Evolutionary conservation across 1,284 basidiomycete species (phyloP).

Genomic region (Mycosarcoma maydis): DNA sequence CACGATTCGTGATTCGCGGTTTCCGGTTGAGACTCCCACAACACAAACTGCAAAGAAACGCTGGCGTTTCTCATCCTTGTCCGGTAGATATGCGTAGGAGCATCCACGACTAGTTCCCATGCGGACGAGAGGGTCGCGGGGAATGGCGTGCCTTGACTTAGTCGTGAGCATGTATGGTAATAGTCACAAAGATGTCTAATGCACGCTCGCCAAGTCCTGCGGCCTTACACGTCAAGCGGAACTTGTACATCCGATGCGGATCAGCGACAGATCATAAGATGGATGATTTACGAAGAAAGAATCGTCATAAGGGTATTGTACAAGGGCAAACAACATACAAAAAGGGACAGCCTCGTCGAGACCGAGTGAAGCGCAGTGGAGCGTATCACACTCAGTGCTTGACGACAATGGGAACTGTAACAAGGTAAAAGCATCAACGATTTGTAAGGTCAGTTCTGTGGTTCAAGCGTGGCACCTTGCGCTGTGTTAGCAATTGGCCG

Average conservation of each 20-base stretch:
- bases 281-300: conserved; percentile 11
- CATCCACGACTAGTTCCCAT: no score
- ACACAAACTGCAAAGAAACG: no score
- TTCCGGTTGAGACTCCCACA: no score
- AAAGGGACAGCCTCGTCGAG: conserved; percentile 4
- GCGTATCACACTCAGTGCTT: conserved; percentile 36
- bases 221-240: no score
- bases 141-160: no score
- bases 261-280: background rate
- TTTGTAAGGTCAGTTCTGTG: background rate
- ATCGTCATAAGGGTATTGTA: conserved; percentile 31
- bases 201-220: no score
- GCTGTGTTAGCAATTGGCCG: background rate
- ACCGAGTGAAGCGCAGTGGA: background rate
- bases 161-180: no score
- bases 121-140: no score
- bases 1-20: background rate
- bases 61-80: no score
- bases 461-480: background rate
- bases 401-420: conserved; percentile 55
- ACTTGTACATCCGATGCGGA: no score
- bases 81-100: no score
- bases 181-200: no score
- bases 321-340: conserved; percentile 26
- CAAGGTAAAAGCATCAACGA: background rate